phyloP scores from a whole-genome alignment of 2,329 filamentous ascomycete genomes.

The Rhexocercosporidium sp. region DNA sequence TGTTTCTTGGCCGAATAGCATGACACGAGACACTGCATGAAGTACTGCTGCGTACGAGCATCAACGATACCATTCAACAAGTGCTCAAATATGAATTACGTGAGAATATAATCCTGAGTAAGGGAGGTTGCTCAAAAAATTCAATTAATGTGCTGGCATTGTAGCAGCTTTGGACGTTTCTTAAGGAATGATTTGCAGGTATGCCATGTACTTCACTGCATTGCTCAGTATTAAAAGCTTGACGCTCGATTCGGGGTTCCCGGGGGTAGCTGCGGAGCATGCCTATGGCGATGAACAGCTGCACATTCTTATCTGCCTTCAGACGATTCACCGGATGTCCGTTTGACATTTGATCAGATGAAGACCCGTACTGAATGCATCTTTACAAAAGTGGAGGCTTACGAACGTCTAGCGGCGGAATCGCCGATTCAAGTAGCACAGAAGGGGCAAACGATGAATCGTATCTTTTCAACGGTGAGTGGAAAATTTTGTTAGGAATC shows the following conservation, averaged over 20 bases:
- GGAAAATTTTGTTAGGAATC: background rate
- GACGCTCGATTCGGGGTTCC: slow-evolving; percentile 1
- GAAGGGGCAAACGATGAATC: background rate
- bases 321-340: slow-evolving; percentile 2
- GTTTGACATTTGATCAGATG: background rate
- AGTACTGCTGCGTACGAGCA: background rate
- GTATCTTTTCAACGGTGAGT: background rate
- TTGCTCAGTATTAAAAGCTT: background rate
- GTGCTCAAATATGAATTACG: slow-evolving; percentile 1
- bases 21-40: background rate
- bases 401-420: background rate
- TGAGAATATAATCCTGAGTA: background rate
- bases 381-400: background rate
- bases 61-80: background rate
- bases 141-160: background rate
- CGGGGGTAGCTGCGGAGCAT: background rate
- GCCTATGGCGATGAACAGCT: background rate
- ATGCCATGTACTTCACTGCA: background rate
- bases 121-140: background rate
- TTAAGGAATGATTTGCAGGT: background rate
- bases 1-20: background rate
- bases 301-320: background rate
- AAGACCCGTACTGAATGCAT: background rate
- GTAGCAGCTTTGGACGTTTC: no score
- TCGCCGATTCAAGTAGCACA: background rate